Evolutionary conservation across 345 rosid species (phyloP), one percentile per base, ranked within the genome.

Genomic region (Streptanthus diversifolius): DNA sequence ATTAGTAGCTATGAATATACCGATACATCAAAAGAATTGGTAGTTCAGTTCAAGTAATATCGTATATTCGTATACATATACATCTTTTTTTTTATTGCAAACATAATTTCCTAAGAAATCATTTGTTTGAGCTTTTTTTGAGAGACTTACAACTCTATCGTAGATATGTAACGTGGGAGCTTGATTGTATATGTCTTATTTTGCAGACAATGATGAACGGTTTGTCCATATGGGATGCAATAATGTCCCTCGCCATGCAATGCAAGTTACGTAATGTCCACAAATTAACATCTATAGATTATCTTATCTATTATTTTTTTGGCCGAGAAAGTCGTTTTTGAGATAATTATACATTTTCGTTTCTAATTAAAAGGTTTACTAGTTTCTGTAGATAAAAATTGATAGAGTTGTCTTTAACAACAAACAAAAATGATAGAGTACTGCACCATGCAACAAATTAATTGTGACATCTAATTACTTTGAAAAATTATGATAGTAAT

Each of bases 171-270:
- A 53, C 74, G 70, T 75, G 74, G 35, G 74, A 68, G 58, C 41
- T 25, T 75, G 51, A 75, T 75, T 75, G 12, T 36, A 14, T 61
- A 75, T 39, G 63, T 47, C 27, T 32, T 30, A 52, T 68, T 61
- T 61, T 75, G 74, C 70, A 68, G 58, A 29, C 65, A 53, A 61
- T 75, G 74, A 68, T 68, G 79, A 44, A 60, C 10, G 10, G 39
- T 68, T 41, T 68, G 64, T 75, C 29, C 79, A 75, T 75, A 75
- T 68, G 65, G 14, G 6, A 75, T 62, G 79, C 52, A 75, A 75
- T 68, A 18, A 75, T 68, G 36, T 2, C 74, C 51, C 47, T 59
- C 67, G 78, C 78, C 79, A 75, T 61, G 74, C 64, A 68, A 75
- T 75, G 58, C 64, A 75, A 68, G 18, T 53, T 68, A 75, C 78